Evolutionary conservation across 2,329 filamentous ascomycete genomes (phyloP), one percentile per base, ranked within the genome.

Genomic region (Trichocomaceae sp.): DNA sequence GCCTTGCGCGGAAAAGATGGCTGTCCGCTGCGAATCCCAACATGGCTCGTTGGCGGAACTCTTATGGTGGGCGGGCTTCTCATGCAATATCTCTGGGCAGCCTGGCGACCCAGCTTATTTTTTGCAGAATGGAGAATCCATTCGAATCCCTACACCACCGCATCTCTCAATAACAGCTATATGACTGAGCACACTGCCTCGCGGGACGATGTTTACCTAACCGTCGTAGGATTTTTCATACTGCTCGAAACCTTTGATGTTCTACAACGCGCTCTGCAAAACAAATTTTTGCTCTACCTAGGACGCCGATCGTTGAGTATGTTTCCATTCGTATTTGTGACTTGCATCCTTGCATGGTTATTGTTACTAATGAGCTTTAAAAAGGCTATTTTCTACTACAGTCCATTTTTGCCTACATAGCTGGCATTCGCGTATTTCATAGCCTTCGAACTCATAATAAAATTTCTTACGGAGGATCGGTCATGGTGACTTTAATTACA

Each of bases 301-400:
- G 75, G 75, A 13, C 68, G 62, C 50, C 63, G 75, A 50, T 75
- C 73, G 15, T 69, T 75, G 52, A 75, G 75, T 77, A 67, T 68
- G 73, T 60, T 17, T 41, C 42, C 15, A 22, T 41, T 19, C 13
- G 52, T 9, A 29, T 44, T 33, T 31, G 23, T 26, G 23, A 7
- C 37, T n/a, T 12, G 10, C 13, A 3, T 5, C n/a, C n/a, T 35
- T 35, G 13, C 31, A 15, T 15, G 17, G 56, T 50, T 5, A 5
- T 42, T 2, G 8, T 20, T 54, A n/a, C 17, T 51, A 42, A 35
- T 45, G 51, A 46, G 39, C 12, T 46, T 37, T 13, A 9, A 33
- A 33, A 23, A 76, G 73, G 72, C 60, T 69, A 67, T 56, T 75
- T 75, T 58, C 66, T 75, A 39, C 58, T 72, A 3, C 73, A 76